These are phyloP conservation scores for Lactarius vividus DNA, from an alignment of 768 basidiomycete species.

Conservation along the genomic window DNA sequence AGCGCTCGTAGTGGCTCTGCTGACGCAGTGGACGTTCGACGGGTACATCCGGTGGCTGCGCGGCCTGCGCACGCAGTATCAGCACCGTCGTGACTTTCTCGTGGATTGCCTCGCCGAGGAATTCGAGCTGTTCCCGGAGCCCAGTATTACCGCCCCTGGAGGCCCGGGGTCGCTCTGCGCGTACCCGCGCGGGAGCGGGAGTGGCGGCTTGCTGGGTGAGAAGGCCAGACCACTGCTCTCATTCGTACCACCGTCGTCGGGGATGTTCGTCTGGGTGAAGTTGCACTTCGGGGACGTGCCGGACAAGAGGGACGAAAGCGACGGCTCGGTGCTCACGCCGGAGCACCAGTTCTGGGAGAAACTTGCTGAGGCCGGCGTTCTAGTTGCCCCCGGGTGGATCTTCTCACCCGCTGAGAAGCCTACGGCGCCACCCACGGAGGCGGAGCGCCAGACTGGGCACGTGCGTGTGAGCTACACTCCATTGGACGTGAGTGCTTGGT, in stretches of 20 bases:
- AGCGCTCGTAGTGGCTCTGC: constrained; percentile 57
- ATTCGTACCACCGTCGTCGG: constrained; percentile 71
- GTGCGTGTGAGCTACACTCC: constrained; percentile 59
- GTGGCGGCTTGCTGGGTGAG: constrained; percentile 36
- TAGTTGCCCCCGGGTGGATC: constrained; percentile 61
- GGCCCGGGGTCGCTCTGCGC: constrained; percentile 47
- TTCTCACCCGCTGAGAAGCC: too few relatives aligned
- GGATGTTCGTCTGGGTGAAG: constrained; percentile 80
- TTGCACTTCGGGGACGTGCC: constrained; percentile 62
- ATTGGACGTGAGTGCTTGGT: constrained; percentile 41
- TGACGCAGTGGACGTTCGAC: constrained; percentile 63
- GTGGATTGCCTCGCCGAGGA: constrained; percentile 61
- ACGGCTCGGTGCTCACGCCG: constrained; percentile 38
- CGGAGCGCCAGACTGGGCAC: constrained; percentile 41
- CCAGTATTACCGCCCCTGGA: constrained; percentile 29
- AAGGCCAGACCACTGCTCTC: constrained; percentile 46
- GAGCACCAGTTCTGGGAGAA: constrained; percentile 60
- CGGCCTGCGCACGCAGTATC: constrained; percentile 58
- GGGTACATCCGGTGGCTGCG: constrained; percentile 79
- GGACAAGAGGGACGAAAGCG: constrained; percentile 36
- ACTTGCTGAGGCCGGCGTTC: constrained; percentile 60
- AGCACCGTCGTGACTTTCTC: constrained; percentile 55
- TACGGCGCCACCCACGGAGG: neutral
- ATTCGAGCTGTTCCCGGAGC: constrained; percentile 52
- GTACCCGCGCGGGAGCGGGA: constrained; percentile 27